A percentile compares a stretch with the other conserved stretches of the same genome.
Evolutionary conservation across 164 flowering plant genomes (phyloP).

Genomic region (Nymphaea colorata): DNA sequence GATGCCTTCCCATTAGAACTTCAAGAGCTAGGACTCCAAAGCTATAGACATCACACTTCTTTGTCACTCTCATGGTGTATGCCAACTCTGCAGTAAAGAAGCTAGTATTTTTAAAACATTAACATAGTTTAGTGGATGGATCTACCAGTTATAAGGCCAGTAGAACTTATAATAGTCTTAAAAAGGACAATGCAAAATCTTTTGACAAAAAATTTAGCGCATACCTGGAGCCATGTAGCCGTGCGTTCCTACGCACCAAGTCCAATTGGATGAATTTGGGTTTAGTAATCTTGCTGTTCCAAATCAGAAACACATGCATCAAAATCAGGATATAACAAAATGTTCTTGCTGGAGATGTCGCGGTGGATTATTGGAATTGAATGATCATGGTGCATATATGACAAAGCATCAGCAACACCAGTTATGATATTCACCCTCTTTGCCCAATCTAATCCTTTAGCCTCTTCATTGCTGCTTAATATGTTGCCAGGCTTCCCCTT

Average conservation of each 20-base stretch:
- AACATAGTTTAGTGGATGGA: too few relatives aligned
- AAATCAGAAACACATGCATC: slow-evolving; percentile 46
- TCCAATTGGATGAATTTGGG: slow-evolving; percentile 42
- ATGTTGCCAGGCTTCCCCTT: slow-evolving; percentile 40
- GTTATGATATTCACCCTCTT: slow-evolving; percentile 33
- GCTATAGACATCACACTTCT: slow-evolving; percentile 63
- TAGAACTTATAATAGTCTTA: not conserved
- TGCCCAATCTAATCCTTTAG: slow-evolving; percentile 31
- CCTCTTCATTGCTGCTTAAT: slow-evolving; percentile 16
- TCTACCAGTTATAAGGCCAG: not conserved
- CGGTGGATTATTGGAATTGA: slow-evolving; percentile 47
- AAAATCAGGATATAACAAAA: slow-evolving; percentile 32
- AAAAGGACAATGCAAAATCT: not conserved
- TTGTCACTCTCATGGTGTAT: slow-evolving; percentile 35
- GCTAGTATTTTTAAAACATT: too few relatives aligned
- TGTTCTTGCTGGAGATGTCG: slow-evolving; percentile 43
- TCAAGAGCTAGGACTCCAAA: slow-evolving; percentile 64
- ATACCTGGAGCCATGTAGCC: slow-evolving; percentile 78
- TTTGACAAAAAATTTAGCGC: not conserved
- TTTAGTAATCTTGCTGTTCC: slow-evolving; percentile 44
- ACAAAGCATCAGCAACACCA: slow-evolving; percentile 55
- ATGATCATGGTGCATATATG: slow-evolving; percentile 68
- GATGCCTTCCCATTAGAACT: slow-evolving; percentile 61
- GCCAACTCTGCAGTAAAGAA: slow-evolving; percentile 38
- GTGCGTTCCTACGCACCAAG: slow-evolving; percentile 40